Evolutionary conservation across 768 basidiomycete genomes (phyloP), one percentile per base, ranked within the genome.

Genomic region (Tephrocybe sp.): DNA sequence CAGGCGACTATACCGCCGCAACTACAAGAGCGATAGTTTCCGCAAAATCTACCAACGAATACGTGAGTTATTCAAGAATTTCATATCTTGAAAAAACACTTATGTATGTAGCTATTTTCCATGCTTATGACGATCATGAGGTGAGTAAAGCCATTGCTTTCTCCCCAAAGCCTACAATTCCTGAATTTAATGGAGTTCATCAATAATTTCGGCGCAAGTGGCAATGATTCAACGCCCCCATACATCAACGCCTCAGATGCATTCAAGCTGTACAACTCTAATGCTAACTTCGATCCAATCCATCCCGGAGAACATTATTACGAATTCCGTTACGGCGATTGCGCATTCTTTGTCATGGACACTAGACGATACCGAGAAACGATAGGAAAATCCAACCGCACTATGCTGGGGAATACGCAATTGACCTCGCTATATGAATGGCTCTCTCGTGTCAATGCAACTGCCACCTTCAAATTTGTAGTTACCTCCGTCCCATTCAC

Each of bases 271-370:
- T 91, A 89, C 67, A 80, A 84, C 42, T 83, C 79, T 2, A 66
- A 77, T 23, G 80, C 75, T 11, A 87, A 89, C 62, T 84, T 80
- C 63, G 82, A 84, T 52, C 65, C 83, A 1, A 49, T 63, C 19
- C 63, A 62, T 13, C 62, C 67, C 6, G 77, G 70, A 22, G 69
- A 73, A 45, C 68, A 79, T 53, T 85, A 84, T 60, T 86, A 75
- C 59, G 75, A 78, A 46, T 86, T 86, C 66, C 71, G 72, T 31
- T 78, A 84, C 55, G 86, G 81, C 0, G 87, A 91, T 58, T 71
- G 73, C 7, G 84, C 85, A 0, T 89, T 86, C 65, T 91, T 89
- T 68, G 85, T 89, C n/a, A 69, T 85, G 70, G 88, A 90, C 67
- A 46, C 32, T 22, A 43, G 51, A 31, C 54, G 58, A 33, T 54